Evolutionary conservation across 2,329 filamentous ascomycete species (phyloP), one percentile per base, ranked within the genome.

Genomic region (Curvularia sp.): DNA sequence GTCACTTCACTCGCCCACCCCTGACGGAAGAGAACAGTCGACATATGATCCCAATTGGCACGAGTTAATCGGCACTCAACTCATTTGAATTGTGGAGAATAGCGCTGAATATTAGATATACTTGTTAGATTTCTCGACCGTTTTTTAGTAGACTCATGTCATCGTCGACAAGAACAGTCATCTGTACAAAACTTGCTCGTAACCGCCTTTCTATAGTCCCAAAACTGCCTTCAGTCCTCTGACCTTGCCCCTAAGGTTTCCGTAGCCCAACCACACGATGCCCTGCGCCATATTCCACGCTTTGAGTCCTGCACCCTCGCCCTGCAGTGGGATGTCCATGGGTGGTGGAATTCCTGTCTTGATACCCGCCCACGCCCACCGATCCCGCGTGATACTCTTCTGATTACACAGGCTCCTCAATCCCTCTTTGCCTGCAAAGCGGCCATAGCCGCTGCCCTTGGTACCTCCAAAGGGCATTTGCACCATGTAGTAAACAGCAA

Each of bases 391-490:
- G 30, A 99, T 82, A 55, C 89, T 87, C 81, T 99, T 99, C 64
- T 88, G 77, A 77, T 98, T 97, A 77, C 92, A 97, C 53, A 99
- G 74, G 3, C 88, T 89, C 34, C 92, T 84, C 21, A 99, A 79
- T 0, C 95, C 95, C 75, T 99, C 95, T 65, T 91, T 88, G 23
- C 93, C 95, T 0, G 92, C 94, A 78, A 99, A 99, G 2, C 94
- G 85, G 1, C 95, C 95, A 75, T 98, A 98, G 0, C 81, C 95
- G 23, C 91, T 96, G 1, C 93, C 94, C 57, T 86, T 87, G n/a
- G 91, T 87, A 53, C 93, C 95, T 36, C 95, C 95, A 77, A 99
- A 99, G 0, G 95, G 95, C 38, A 99, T 80, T 78, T 97, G 93
- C 7, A 96, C 93, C 51, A 94, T 92, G 74, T 99, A 99, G 77